These are phyloP conservation scores for Phytophthora fragariaefolia DNA, from an alignment of 352 stramenopile species.

Conservation along the genomic window DNA sequence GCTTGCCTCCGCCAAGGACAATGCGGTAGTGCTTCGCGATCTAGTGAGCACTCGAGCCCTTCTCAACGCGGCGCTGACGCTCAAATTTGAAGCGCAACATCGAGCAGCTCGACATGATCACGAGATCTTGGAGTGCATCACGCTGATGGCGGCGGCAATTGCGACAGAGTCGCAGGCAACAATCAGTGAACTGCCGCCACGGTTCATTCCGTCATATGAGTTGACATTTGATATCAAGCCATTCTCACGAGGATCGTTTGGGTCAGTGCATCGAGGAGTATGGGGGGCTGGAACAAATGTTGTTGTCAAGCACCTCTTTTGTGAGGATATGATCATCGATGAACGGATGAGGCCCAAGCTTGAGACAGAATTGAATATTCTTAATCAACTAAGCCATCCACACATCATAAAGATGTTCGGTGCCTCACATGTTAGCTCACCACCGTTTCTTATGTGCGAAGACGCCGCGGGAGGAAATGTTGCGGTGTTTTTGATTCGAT, in stretches of 20 bases:
- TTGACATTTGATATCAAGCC: constrained; percentile 13
- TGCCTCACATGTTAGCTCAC: constrained; percentile 30
- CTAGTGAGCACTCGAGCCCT: background rate
- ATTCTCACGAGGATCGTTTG: constrained; percentile 22
- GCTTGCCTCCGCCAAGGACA: background rate
- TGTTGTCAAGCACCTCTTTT: constrained; percentile 36
- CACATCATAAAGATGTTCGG: constrained; percentile 39
- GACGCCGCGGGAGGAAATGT: constrained; percentile 29
- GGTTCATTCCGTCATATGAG: constrained; percentile 21
- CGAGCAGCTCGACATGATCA: background rate
- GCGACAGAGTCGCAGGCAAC: background rate
- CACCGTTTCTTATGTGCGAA: constrained; percentile 33
- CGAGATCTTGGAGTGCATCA: constrained; percentile 1
- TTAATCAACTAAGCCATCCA: constrained; percentile 31
- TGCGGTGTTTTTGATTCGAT: background rate
- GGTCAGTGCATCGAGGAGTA: constrained; percentile 12
- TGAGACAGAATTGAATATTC: background rate
- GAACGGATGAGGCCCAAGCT: background rate
- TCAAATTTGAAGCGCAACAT: constrained; percentile 3
- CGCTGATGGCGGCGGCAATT: background rate
- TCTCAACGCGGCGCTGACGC: background rate
- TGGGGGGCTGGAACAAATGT: constrained; percentile 11
- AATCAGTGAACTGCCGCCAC: background rate
- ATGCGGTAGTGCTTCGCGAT: background rate
- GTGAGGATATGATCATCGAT: constrained; percentile 9